Evolutionary conservation across 352 stramenopile genomes (phyloP), one percentile per base, ranked within the genome.

Genomic region (Pythium apleroticum): DNA sequence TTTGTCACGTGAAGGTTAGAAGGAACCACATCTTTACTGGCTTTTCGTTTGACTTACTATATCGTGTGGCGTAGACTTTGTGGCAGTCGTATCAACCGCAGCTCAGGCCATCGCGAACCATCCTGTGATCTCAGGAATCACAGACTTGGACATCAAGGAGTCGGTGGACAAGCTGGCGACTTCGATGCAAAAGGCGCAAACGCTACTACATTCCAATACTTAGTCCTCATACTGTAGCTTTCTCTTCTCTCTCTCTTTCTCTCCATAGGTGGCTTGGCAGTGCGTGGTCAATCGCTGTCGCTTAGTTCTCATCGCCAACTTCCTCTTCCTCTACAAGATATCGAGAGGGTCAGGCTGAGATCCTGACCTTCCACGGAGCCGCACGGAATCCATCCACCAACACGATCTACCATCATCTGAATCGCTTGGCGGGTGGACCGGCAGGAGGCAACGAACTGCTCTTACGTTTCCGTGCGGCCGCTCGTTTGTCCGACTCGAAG

Each of bases 401-500:
- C 33, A 33, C 27, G 15, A 35, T 17, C 8, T 24, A 4, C 66
- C 30, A 71, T 25, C 49, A 20, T 22, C 65, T 58, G 39, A 65
- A 68, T 37, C 66, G 66, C 43, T 73, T 73, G 60, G 52, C 41
- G 10, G 56, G 48, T 31, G 48, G 52, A 30, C 49, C 39, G 39
- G 22, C 24, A 62, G 45, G 28, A 45, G 57, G 33, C 24, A 59
- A 52, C 24, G 56, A 46, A 1, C 60, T 49, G 30, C 22, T 45
- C 69, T 73, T 76, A 69, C 69, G 69, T 68, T 77, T 80, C 57
- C 57, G 54, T 7, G 48, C 22, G 4, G 54, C 72, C 11, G 72
- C 78, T 17, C 81, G 79, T 63, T 87, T 91, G 63, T 92, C 81
- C 30, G 84, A 83, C 60, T 88, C 76, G 61, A 92, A 80, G 25